phyloP scores from a whole-genome alignment of 257 asterid species.

The Eustoma russellianum region DNA sequence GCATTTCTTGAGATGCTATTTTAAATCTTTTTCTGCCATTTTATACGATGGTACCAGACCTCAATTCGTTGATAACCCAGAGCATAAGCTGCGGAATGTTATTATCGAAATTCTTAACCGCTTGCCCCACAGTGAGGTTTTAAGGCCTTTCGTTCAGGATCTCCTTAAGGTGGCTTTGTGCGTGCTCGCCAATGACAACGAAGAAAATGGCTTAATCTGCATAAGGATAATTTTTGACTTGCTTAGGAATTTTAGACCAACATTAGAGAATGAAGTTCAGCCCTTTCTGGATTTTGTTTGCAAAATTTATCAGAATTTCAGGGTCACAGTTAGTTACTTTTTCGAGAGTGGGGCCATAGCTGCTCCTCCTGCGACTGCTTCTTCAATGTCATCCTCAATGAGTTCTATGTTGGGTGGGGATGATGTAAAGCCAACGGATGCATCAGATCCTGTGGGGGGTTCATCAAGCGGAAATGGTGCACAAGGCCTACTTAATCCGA shows the following conservation, averaged over 20 bases:
- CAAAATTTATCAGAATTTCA: constrained; percentile 90
- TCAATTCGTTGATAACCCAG: constrained; percentile 68
- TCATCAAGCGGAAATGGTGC: constrained; percentile 47
- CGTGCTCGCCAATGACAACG: constrained; percentile 78
- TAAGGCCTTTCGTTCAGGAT: constrained; percentile 92
- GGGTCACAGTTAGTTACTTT: constrained; percentile 82
- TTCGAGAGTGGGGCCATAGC: constrained; percentile 89
- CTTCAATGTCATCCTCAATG: constrained; percentile 56
- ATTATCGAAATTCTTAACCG: constrained; percentile 91
- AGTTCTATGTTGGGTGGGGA: constrained; percentile 64
- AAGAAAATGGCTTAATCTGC: constrained; percentile 93
- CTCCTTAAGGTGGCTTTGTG: constrained; percentile 98
- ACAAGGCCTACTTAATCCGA: constrained; percentile 90
- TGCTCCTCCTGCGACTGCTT: constrained; percentile 56
- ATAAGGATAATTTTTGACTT: constrained; percentile 90
- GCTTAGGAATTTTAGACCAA: constrained; percentile 93
- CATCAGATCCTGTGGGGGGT: constrained; percentile 74
- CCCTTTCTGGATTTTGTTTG: constrained; percentile 97
- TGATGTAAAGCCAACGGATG: constrained; percentile 76
- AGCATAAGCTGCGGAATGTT: constrained; percentile 89
- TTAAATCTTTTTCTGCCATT: constrained; percentile 80
- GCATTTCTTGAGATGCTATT: constrained; percentile 81
- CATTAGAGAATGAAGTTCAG: constrained; percentile 89
- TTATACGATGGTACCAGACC: constrained; percentile 77
- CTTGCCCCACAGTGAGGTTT: constrained; percentile 95